Evolutionary conservation across 2,329 filamentous ascomycete species (phyloP), one percentile per base, ranked within the genome.

Genomic region (Sporothrix pseudoabietina): DNA sequence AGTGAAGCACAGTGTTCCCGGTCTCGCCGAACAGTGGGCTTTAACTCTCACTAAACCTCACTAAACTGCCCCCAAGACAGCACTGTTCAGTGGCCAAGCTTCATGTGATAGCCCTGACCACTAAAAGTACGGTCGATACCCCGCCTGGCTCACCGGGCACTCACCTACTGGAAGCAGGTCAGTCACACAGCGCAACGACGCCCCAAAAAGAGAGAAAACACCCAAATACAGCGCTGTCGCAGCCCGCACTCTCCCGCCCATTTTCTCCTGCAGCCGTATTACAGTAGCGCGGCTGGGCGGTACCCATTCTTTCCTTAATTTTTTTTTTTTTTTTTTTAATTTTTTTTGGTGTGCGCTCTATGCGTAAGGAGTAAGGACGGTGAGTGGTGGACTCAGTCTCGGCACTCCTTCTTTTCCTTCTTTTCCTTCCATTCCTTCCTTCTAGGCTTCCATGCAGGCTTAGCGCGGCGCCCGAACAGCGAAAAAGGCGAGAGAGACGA

Each of bases 401-500:
- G 49, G 68, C 52, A 61, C 69, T 2, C 44, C 59, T 71, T 39
- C 35, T 35, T 63, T 71, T 39, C 35, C 49, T 63, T 52, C 70
- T 71, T 71, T 71, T 39, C 39, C 52, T 65, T 52, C 70, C 44
- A 44, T 69, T 55, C 47, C 49, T 69, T 70, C 68, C 68, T 57
- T 19, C 44, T 10, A 9, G 70, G 26, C 70, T 71, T 71, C 70
- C 44, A 71, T 71, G 70, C 70, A 71, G 59, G 16, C 4, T 55
- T 71, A 63, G 69, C 69, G 69, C 54, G 49, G 39, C 65, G 65
- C 65, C 47, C 52, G 41, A 68, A 41, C 32, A 19, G 59, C 59
- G 35, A 63, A 32, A n/a, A 39, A 61, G 26, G 26, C 26, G 26
- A 26, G 26, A 26, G 26, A 3, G 41, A 32, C 14, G 44, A n/a